Evolutionary conservation across 2,329 filamentous ascomycete genomes (phyloP), one percentile per base, ranked within the genome.

Genomic region (Fusarium armeniacum): DNA sequence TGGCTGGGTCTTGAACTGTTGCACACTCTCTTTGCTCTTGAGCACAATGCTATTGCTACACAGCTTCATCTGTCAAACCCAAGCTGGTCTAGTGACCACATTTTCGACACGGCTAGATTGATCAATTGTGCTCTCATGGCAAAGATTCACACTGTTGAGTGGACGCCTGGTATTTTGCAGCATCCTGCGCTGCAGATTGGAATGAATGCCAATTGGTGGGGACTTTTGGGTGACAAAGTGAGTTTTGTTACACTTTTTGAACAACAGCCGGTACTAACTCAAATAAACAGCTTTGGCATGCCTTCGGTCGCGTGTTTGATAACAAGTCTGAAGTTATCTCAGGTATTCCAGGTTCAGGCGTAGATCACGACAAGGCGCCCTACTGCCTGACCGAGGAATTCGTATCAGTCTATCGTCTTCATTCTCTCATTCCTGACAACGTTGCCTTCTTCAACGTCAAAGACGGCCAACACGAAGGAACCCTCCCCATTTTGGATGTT

Each of bases 191-290:
- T 67, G 3, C 65, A 67, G 24, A 68, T 67, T 28, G 65, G 58
- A 1, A 68, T 67, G 65, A 49, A 67, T 6, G 65, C 65, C 0
- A 67, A 67, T 2, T 67, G 65, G 65, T 68, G 64, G 65, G 65
- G 65, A 0, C 43, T 67, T 1, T 33, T 67, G 18, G 65, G 65
- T 0, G 64, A 67, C 3, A 67, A 67, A 47, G 65, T 59, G 16
- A 26, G 38, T 22, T 15, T 15, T 24, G 4, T 2, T 2, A 7
- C 1, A n/a, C 1, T 1, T 6, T 1, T 28, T 7, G 16, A 3
- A 33, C 2, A 16, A 22, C 2, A 6, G 9, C 13, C 0, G 16
- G 4, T n/a, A 2, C 45, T 67, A 3, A 63, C 16, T 8, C 0
- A 2, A 0, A 0, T 0, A 1, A 13, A 2, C 5, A 67, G 65